These are phyloP conservation scores for Phalaenopsis aphrodite DNA, from an alignment of 106 monocot genomes.

Conservation along the genomic window DNA sequence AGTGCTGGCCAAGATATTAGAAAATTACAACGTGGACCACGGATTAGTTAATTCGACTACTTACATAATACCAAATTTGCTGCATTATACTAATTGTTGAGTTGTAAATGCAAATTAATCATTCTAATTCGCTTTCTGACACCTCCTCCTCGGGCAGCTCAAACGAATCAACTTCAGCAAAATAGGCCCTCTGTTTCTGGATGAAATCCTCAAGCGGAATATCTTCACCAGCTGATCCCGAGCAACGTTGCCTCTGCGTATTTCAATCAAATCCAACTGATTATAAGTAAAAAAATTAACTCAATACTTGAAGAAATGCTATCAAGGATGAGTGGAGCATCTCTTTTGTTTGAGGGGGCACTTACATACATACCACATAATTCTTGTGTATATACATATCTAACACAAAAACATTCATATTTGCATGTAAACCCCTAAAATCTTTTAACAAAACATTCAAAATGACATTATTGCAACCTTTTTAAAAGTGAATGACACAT, in stretches of 20 bases:
- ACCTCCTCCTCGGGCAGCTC: slow-evolving; percentile 43
- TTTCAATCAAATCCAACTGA: neutral
- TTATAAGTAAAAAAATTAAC: neutral
- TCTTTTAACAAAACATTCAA: too few species aligned
- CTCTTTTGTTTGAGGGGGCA: too few species aligned
- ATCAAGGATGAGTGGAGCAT: too few species aligned
- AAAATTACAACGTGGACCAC: neutral
- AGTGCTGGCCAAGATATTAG: neutral
- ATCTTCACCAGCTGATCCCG: neutral
- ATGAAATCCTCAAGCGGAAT: slow-evolving; percentile 31
- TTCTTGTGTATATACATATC: too few species aligned
- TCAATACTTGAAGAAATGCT: neutral
- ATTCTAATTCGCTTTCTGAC: slow-evolving; percentile 44
- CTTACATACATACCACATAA: too few species aligned
- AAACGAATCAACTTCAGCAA: slow-evolving; percentile 42
- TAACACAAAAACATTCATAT: too few species aligned
- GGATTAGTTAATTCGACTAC: neutral
- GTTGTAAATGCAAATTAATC: neutral
- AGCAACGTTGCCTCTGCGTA: slow-evolving; percentile 1
- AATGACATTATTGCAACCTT: too few species aligned
- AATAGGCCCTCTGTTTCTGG: slow-evolving; percentile 47
- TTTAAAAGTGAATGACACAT: too few species aligned
- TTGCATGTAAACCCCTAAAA: too few species aligned
- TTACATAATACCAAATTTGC: neutral
- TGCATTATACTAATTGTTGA: neutral